phyloP scores from a whole-genome alignment of 129 eudicot species.

The Centaurea solstitialis region DNA sequence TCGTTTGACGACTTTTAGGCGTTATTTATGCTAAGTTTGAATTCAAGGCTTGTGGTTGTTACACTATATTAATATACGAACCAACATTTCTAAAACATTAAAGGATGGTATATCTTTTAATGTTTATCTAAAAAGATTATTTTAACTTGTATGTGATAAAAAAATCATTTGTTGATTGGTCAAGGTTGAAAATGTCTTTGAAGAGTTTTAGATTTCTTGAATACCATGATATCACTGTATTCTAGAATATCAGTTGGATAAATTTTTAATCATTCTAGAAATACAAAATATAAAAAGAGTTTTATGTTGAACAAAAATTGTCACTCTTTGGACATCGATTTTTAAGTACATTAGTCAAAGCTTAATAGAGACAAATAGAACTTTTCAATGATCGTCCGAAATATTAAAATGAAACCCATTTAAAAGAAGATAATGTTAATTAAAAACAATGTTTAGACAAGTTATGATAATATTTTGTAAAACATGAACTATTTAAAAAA shows the following conservation, averaged over 20 bases:
- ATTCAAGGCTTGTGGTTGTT: too few species aligned
- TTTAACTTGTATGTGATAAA: neutral
- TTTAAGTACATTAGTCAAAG: neutral
- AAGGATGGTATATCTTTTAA: neutral
- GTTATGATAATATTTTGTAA: neutral
- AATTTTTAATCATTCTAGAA: too few species aligned
- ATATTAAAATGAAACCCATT: neutral
- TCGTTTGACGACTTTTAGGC: too few species aligned
- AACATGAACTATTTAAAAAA: neutral
- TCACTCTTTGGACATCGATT: too few species aligned
- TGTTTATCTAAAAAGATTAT: neutral
- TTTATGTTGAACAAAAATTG: too few species aligned
- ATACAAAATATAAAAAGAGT: too few species aligned
- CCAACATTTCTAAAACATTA: too few species aligned
- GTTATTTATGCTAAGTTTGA: too few species aligned
- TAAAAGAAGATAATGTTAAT: too few species aligned
- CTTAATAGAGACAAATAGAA: neutral
- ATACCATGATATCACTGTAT: neutral
- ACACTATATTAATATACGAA: too few species aligned
- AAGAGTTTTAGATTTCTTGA: neutral
- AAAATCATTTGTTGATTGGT: neutral
- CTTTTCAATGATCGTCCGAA: neutral
- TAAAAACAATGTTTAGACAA: neutral
- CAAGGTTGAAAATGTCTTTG: neutral
- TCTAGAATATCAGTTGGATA: neutral